These are phyloP conservation scores for Termitomyces sp. DNA, from an alignment of 768 basidiomycete genomes.

Conservation along the genomic window DNA sequence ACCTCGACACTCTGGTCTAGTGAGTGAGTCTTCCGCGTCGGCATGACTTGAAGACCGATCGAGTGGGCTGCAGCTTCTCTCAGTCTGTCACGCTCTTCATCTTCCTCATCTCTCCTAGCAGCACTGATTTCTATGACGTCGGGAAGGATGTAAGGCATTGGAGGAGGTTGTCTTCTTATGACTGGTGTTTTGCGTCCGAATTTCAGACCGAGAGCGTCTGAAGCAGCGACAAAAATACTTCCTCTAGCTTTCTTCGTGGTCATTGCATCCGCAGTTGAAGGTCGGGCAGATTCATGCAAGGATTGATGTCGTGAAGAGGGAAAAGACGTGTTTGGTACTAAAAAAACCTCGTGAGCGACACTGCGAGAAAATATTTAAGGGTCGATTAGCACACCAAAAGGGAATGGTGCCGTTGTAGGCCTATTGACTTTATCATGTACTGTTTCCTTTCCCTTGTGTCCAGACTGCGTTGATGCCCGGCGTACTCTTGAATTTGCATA, in stretches of 20 bases:
- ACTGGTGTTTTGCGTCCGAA: constrained; percentile 40
- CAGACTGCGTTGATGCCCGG: constrained; percentile 17
- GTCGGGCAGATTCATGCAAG: constrained; percentile 14
- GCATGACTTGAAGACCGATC: constrained; percentile 57
- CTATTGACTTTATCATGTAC: constrained; percentile 11
- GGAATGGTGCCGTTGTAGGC: constrained; percentile 10
- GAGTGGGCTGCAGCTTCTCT: constrained; percentile 72
- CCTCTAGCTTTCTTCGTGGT: constrained; percentile 29
- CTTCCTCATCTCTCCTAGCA: constrained; percentile 49
- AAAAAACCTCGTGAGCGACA: background rate
- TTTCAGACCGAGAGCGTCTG: constrained; percentile 44
- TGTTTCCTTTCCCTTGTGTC: constrained; percentile 27
- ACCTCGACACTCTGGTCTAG: constrained; percentile 28
- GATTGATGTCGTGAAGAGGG: constrained; percentile 19
- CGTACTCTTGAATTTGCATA: constrained; percentile 16
- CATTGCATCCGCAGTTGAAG: constrained; percentile 18
- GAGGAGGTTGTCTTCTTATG: constrained; percentile 23
- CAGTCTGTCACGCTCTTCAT: constrained; percentile 70
- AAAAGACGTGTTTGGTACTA: constrained; percentile 12
- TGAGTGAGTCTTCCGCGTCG: constrained; percentile 33
- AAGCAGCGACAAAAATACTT: constrained; percentile 47
- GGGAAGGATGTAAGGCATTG: constrained; percentile 43
- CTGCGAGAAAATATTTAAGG: constrained; percentile 1
- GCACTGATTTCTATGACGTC: constrained; percentile 72
- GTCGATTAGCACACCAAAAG: constrained; percentile 14